These are phyloP conservation scores for Beauveria varroae DNA, from an alignment of 2,329 filamentous ascomycete genomes.

Conservation along the genomic window DNA sequence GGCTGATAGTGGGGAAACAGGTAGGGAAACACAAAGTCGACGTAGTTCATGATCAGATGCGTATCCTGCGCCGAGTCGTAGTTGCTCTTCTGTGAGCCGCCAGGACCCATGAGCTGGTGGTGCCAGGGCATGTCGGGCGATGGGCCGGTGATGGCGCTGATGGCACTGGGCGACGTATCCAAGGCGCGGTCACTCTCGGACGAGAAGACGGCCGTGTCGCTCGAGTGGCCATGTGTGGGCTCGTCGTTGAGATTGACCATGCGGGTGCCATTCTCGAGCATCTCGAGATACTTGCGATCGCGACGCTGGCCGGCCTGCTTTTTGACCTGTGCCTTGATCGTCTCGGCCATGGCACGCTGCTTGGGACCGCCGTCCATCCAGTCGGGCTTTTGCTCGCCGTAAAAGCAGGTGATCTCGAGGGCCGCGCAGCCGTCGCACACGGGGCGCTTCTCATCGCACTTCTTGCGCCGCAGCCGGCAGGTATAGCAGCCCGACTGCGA, in stretches of 20 bases:
- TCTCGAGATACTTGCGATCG: conserved; percentile 40
- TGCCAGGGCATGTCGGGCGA: conserved; percentile 28
- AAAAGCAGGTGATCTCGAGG: conserved; percentile 51
- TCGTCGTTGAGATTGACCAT: conserved; percentile 12
- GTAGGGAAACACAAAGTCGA: conserved; percentile 56
- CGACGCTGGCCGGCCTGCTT: conserved; percentile 41
- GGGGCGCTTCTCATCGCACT: conserved; percentile 49
- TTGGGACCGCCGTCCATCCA: conserved; percentile 48
- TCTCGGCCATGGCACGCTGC: conserved; percentile 44
- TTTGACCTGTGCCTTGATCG: conserved; percentile 51
- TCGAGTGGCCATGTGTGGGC: conserved; percentile 11
- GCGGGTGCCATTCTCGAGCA: conserved; percentile 28
- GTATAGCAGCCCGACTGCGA: conserved; percentile 51
- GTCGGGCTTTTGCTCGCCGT: conserved; percentile 42
- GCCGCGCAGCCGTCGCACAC: conserved; percentile 42
- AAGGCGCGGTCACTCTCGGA: not conserved
- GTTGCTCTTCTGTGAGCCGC: conserved; percentile 14
- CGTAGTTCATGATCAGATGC: conserved; percentile 48
- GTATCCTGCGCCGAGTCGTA: conserved; percentile 19
- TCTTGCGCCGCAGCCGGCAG: conserved; percentile 53
- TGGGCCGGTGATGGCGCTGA: conserved; percentile 12
- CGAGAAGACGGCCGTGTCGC: conserved; percentile 2
- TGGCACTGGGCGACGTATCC: conserved; percentile 2
- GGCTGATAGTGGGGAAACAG: conserved; percentile 57
- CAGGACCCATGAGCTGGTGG: conserved; percentile 17